Evolutionary conservation across 2,329 filamentous ascomycete species (phyloP).

Genomic region (Colletotrichum higginsianum): DNA sequence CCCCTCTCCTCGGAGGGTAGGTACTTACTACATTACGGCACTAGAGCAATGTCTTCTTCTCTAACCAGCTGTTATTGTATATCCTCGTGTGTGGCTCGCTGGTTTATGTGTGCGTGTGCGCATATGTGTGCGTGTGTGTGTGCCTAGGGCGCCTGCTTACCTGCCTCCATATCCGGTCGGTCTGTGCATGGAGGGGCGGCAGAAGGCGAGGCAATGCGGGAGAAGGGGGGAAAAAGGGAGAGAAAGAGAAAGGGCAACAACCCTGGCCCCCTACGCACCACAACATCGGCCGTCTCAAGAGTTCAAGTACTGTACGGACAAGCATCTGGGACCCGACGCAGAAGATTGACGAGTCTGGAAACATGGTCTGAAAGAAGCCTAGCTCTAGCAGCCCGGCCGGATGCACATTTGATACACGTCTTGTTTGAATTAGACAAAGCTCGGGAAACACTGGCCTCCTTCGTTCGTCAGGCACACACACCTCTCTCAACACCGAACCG

Average conservation of each 20-base stretch:
- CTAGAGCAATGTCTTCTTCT: constrained; percentile 7
- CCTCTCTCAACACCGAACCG: background rate
- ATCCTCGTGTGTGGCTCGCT: no score
- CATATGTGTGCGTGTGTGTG: background rate
- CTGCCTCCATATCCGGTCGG: background rate
- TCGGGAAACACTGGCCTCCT: background rate
- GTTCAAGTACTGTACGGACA: background rate
- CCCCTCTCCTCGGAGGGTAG: background rate
- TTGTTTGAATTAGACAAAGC: constrained; percentile 36
- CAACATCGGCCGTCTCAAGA: constrained; percentile 8
- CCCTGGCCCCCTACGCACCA: constrained; percentile 38
- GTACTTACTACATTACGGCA: background rate
- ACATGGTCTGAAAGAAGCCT: background rate
- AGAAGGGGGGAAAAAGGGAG: background rate
- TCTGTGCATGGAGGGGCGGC: constrained; percentile 24
- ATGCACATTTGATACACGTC: constrained; percentile 27
- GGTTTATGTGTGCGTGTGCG: background rate
- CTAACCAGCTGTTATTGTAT: background rate
- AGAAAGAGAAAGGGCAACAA: constrained; percentile 29
- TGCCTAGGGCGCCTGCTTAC: background rate
- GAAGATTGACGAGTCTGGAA: background rate
- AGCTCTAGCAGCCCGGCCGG: constrained; percentile 1
- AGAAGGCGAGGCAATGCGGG: constrained; percentile 24
- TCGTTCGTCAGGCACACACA: background rate
- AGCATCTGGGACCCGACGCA: no score